These are phyloP conservation scores for Penicillium arizonense DNA, from an alignment of 495 filamentous ascomycete genomes.

Conservation along the genomic window DNA sequence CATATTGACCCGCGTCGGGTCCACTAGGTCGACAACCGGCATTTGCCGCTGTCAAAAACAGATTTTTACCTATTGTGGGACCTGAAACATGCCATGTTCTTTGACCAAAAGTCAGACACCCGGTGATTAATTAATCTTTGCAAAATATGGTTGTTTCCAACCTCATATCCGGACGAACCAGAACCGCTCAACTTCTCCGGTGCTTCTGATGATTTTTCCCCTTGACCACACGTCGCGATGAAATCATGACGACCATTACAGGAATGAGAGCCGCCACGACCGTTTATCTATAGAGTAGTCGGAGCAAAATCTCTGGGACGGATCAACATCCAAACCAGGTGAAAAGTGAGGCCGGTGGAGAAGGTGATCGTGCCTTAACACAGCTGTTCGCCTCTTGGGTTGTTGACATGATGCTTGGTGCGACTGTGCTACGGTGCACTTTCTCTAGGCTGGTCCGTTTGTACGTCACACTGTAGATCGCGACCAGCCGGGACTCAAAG, in stretches of 20 bases:
- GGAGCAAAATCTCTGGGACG: background rate
- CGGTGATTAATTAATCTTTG: no score
- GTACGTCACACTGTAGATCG: background rate
- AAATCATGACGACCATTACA: background rate
- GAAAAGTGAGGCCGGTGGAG: background rate
- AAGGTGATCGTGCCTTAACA: background rate
- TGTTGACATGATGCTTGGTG: background rate
- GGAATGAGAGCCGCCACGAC: no score
- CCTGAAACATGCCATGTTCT: background rate
- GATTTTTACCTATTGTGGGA: background rate
- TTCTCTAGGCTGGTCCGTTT: background rate
- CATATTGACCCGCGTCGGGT: background rate
- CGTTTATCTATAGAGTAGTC: background rate
- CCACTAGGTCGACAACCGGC: background rate
- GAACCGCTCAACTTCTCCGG: background rate
- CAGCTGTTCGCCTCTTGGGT: background rate
- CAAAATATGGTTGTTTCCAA: background rate
- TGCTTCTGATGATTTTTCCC: background rate
- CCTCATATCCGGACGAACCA: background rate
- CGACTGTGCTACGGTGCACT: background rate
- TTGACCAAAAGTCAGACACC: background rate
- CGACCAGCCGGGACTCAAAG: background rate
- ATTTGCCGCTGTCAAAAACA: background rate
- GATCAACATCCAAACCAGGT: constrained; percentile 4
- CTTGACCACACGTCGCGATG: background rate